Conservation (phyloP, 2,329 filamentous ascomycete species). For the Colletotrichum scovillei region DNA sequence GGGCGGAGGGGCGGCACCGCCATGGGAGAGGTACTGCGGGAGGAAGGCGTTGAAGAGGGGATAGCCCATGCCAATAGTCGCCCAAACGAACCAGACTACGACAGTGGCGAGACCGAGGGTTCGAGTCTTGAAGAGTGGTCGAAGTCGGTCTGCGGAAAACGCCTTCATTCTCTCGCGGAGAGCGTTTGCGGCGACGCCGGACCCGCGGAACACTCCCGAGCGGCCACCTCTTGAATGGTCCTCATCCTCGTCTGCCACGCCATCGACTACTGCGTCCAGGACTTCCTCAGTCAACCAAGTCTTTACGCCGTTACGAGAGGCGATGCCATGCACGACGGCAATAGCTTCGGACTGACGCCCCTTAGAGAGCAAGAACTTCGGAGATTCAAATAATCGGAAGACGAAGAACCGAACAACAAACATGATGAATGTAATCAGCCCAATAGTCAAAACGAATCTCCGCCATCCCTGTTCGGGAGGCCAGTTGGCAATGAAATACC, state of each 20-base stretch:
- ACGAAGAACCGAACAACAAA: slow-evolving; percentile 82
- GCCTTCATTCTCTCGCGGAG: slow-evolving; percentile 70
- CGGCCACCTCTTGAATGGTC: neutral
- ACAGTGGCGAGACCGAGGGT: slow-evolving; percentile 62
- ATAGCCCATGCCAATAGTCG: slow-evolving; percentile 86
- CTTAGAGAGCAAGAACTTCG: slow-evolving; percentile 83
- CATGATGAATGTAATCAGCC: slow-evolving; percentile 79
- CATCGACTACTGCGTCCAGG: slow-evolving; percentile 64
- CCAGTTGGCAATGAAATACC: slow-evolving; percentile 79
- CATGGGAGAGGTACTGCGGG: slow-evolving; percentile 82
- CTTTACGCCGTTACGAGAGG: slow-evolving; percentile 74
- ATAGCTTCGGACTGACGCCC: slow-evolving; percentile 84
- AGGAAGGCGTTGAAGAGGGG: slow-evolving; percentile 91
- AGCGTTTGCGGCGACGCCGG: slow-evolving; percentile 48
- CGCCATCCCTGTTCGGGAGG: slow-evolving; percentile 81
- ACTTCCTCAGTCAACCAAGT: slow-evolving; percentile 83
- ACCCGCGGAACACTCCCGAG: neutral
- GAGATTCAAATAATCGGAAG: slow-evolving; percentile 86
- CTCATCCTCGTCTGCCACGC: slow-evolving; percentile 30
- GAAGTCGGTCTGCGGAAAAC: slow-evolving; percentile 75
- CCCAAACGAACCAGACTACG: slow-evolving; percentile 83
- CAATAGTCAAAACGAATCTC: slow-evolving; percentile 77
- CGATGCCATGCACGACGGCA: slow-evolving; percentile 82
- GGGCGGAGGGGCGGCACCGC: slow-evolving; percentile 49
- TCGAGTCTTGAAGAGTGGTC: slow-evolving; percentile 70